phyloP scores from a whole-genome alignment of 1,139 yeast species.

The Kazachstania sp. region DNA sequence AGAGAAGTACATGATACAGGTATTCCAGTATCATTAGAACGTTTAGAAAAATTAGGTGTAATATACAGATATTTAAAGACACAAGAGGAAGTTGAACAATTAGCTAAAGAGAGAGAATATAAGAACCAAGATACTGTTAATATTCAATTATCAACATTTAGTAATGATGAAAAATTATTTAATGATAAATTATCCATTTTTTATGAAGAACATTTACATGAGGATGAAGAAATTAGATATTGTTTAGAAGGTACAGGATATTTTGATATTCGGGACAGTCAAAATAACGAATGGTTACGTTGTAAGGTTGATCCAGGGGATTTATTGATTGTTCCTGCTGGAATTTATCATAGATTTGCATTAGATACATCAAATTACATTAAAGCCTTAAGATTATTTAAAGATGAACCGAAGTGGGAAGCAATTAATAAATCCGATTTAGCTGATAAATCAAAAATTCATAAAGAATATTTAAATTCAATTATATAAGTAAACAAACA shows the following conservation, averaged over 20 bases:
- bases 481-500: slow-evolving; percentile 9
- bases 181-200: slow-evolving; percentile 59
- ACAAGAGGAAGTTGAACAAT: slow-evolving; percentile 48
- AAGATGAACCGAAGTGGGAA: slow-evolving; percentile 95
- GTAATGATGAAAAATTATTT: slow-evolving; percentile 52
- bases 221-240: slow-evolving; percentile 94
- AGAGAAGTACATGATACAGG: slow-evolving; percentile 75
- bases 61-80: slow-evolving; percentile 49
- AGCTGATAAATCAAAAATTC: slow-evolving; percentile 35
- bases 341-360: slow-evolving; percentile 88
- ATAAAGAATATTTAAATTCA: slow-evolving; percentile 36
- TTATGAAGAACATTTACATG: slow-evolving; percentile 85
- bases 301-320: slow-evolving; percentile 58
- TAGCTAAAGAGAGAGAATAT: slow-evolving; percentile 66
- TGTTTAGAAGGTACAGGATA: slow-evolving; percentile 84
- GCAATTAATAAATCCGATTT: slow-evolving; percentile 64
- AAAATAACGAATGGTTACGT: slow-evolving; percentile 70
- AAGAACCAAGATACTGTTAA: slow-evolving; percentile 69
- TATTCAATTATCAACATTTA: slow-evolving; percentile 49
- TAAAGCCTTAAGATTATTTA: slow-evolving; percentile 73
- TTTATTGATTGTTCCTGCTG: slow-evolving; percentile 73
- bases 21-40: slow-evolving; percentile 39
- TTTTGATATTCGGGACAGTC: slow-evolving; percentile 70
- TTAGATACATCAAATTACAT: slow-evolving; percentile 55
- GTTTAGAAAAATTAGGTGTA: slow-evolving; percentile 59